Evolutionary conservation across 1,139 yeast genomes (phyloP), one percentile per base, ranked within the genome.

Genomic region (Yamadazyma dendronema): DNA sequence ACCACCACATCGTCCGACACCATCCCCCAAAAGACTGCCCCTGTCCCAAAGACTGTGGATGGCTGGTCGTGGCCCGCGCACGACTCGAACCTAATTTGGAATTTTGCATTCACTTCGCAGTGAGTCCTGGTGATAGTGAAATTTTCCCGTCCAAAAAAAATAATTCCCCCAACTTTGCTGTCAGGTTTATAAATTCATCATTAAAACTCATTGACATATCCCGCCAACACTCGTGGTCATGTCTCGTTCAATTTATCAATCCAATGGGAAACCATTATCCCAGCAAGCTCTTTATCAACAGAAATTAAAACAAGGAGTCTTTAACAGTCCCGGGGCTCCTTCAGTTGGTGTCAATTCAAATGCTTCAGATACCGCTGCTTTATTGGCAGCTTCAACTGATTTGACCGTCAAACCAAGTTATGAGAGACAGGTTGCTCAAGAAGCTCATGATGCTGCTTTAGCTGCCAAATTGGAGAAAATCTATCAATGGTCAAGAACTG

Each of bases 271-370:
- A 52, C 88, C 87, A 12, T 67, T 84, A 43, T 79, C 87, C 31
- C 78, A 76, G 47, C 86, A 82, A 56, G 95, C 95, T 3, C 61
- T 81, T 38, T 87, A 86, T 63, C 83, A 81, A 49, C 90, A 88
- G 46, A 83, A 83, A 53, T 63, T 83, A 55, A 84, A 77, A 53
- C 84, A 82, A 53, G 96, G 96, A 28, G 71, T 81, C 36, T 87
- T 72, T 61, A 74, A 76, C 47, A 71, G 79, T 38, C 96, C 96
- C 2, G 81, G 86, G 10, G 71, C 68, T 36, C 78, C 81, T 4
- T 62, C 75, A 12, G 74, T 85, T 3, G 96, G 97, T 11, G 92
- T 86, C 39, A 74, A 74, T 50, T 68, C 77, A 41, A 67, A 69
- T 36, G 89, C 89, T 23, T 77, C 87, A 10, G 89, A 82, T 55